Percentiles rank a stretch among this genome's conserved stretches.
Evolutionary conservation across 2,329 filamentous ascomycete genomes (phyloP).

Genomic region (Colletotrichum sp.): DNA sequence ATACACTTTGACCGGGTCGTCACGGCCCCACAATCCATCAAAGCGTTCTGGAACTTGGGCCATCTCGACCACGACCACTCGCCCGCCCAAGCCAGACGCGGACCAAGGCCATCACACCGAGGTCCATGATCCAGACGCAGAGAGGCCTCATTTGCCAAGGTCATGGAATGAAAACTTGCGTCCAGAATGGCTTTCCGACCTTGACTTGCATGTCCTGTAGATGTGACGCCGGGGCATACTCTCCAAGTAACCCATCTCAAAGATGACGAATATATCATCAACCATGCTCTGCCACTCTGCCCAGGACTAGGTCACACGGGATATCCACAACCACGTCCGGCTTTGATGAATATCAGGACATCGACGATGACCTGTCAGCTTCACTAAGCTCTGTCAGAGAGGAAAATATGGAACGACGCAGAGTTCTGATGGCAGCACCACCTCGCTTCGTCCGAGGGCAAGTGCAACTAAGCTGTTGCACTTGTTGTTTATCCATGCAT

Average conservation of each 20-base stretch:
- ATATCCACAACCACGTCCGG: not conserved
- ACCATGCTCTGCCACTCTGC: not conserved
- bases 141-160: not conserved
- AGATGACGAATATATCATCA: not conserved
- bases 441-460: not conserved
- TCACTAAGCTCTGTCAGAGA: not conserved
- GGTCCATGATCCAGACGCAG: not conserved
- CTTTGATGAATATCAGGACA: not conserved
- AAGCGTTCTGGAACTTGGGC: constrained; percentile 17
- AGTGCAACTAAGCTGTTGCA: not conserved
- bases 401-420: not conserved
- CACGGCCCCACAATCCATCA: constrained; percentile 11
- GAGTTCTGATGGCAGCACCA: not conserved
- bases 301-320: not conserved
- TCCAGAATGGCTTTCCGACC: not conserved
- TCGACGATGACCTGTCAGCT: not conserved
- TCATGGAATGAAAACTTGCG: not conserved
- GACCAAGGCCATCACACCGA: not conserved
- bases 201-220: not conserved
- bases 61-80: not conserved
- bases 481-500: not conserved
- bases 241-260: not conserved
- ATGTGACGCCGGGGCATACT: not conserved
- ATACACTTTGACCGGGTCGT: not conserved
- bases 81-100: not conserved